Evolutionary conservation across 495 filamentous ascomycete genomes (phyloP).

Genomic region (Penicilliopsis zonata): DNA sequence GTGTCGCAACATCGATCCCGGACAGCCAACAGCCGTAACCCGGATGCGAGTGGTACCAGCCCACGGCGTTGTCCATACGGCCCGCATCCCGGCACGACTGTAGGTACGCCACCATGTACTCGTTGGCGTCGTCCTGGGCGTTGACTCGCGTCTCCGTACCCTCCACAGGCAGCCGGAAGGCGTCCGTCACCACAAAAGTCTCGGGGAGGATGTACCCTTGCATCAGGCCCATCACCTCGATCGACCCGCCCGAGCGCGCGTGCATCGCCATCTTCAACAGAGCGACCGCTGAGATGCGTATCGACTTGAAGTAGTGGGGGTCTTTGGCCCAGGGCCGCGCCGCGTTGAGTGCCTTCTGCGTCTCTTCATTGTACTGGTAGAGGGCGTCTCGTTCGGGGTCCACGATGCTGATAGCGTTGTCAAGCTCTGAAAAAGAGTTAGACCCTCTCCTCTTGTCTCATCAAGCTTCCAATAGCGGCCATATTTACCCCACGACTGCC

Average conservation of each 20-base stretch:
- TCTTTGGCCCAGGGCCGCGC: conserved; percentile 72
- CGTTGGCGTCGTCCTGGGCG: conserved; percentile 86
- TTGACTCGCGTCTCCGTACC: conserved; percentile 97
- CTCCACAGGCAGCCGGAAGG: conserved; percentile 88
- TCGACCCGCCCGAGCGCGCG: conserved; percentile 76
- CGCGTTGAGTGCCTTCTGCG: conserved; percentile 44
- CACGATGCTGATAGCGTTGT: conserved; percentile 73
- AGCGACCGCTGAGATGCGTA: conserved; percentile 87
- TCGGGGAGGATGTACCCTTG: conserved; percentile 76
- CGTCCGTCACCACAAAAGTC: conserved; percentile 88
- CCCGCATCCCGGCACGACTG: conserved; percentile 59
- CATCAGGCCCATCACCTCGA: conserved; percentile 99
- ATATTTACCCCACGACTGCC: conserved; percentile 47
- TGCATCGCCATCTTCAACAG: conserved; percentile 99
- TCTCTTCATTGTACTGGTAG: conserved; percentile 62
- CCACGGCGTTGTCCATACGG: conserved; percentile 82
- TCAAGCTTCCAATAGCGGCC: not conserved
- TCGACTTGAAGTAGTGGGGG: conserved; percentile 80
- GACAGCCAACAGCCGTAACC: conserved; percentile 98
- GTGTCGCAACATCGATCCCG: conserved; percentile 88
- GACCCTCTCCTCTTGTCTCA: conserved; percentile 3
- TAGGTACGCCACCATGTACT: conserved; percentile 88
- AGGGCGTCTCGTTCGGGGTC: conserved; percentile 82
- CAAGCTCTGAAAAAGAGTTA: conserved; percentile 56
- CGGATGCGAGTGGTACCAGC: conserved; percentile 97